phyloP scores from a whole-genome alignment of 1,284 basidiomycete species.

The Heterobasidion irregulare region DNA sequence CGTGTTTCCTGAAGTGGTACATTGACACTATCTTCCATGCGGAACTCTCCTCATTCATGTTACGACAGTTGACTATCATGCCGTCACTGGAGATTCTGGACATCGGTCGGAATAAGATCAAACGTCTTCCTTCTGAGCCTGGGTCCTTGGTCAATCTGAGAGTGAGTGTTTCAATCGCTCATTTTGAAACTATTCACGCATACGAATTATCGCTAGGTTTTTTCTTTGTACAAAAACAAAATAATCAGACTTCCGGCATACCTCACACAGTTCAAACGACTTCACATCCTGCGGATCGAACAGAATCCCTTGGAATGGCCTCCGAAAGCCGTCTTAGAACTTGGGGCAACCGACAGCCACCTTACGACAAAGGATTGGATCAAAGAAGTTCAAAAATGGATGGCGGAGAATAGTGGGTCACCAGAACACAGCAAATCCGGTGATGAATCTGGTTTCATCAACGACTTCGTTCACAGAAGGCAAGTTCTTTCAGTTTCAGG shows the following conservation, averaged over 20 bases:
- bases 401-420: constrained; percentile 39
- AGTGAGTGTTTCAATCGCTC: constrained; percentile 29
- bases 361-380: constrained; percentile 62
- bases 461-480: constrained; percentile 24
- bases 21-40: constrained; percentile 22
- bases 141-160: constrained; percentile 76
- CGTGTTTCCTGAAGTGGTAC: constrained; percentile 80
- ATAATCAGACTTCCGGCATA: constrained; percentile 77
- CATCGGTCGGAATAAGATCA: constrained; percentile 89
- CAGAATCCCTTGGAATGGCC: constrained; percentile 95
- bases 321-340: constrained; percentile 34
- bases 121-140: constrained; percentile 70
- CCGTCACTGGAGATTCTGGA: constrained; percentile 91
- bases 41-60: constrained; percentile 2
- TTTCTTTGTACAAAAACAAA: constrained; percentile 84
- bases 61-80: constrained; percentile 70
- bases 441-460: constrained; percentile 35
- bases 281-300: constrained; percentile 83
- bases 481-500: constrained; percentile 1
- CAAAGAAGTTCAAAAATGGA: constrained; percentile 64
- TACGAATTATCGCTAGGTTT: constrained; percentile 46
- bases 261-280: constrained; percentile 61
- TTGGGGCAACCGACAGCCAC: constrained; percentile 27
- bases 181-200: not conserved
- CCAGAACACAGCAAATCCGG: constrained; percentile 24